phyloP scores from a whole-genome alignment of 805 yeast species.

The Zygosaccharomyces kombuchaensis region DNA sequence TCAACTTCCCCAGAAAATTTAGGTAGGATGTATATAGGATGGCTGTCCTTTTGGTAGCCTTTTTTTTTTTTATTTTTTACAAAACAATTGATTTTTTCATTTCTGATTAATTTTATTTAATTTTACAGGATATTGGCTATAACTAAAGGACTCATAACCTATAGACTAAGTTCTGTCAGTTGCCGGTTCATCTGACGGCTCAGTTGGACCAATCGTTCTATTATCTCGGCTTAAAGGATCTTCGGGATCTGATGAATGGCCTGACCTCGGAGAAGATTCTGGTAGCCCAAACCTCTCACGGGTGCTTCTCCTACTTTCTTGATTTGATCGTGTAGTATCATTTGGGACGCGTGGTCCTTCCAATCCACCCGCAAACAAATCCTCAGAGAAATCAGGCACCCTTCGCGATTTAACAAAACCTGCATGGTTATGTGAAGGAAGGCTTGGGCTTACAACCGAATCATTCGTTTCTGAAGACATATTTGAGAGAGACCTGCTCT shows the following conservation, averaged over 20 bases:
- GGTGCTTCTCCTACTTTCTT: background rate
- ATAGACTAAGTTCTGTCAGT: background rate
- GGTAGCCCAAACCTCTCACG: background rate
- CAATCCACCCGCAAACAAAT: slow-evolving; percentile 5
- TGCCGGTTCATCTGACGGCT: background rate
- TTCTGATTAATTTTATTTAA: background rate
- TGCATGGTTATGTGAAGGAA: slow-evolving; percentile 6
- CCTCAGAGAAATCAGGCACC: slow-evolving; percentile 9
- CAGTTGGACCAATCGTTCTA: background rate
- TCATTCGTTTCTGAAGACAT: slow-evolving; percentile 13
- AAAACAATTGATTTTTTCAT: background rate
- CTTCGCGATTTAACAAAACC: slow-evolving; percentile 12
- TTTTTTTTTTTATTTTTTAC: no score
- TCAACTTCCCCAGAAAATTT: slow-evolving; percentile 70
- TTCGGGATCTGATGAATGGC: background rate
- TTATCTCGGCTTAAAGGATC: background rate
- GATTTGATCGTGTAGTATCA: background rate
- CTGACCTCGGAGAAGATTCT: background rate
- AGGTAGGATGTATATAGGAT: slow-evolving; percentile 88
- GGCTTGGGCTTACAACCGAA: slow-evolving; percentile 1
- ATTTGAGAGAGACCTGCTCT: slow-evolving; percentile 18
- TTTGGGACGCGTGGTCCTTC: slow-evolving; percentile 4
- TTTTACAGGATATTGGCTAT: background rate
- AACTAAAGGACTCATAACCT: background rate
- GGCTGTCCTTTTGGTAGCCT: slow-evolving; percentile 70